These are phyloP conservation scores for Pseudocohnilembus persalinus DNA, from an alignment of 169 alveolate species.

Conservation along the genomic window DNA sequence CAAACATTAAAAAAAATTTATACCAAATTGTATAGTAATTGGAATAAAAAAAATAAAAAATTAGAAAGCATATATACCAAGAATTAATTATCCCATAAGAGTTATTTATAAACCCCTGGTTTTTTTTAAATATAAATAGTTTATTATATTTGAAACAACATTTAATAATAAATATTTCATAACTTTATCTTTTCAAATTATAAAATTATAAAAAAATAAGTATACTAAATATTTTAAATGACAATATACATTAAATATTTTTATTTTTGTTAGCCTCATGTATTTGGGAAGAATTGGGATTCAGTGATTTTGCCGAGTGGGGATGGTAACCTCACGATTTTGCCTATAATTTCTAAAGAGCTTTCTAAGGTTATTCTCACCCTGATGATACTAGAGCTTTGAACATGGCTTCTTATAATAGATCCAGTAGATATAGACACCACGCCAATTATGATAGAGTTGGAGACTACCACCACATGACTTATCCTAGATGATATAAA, in stretches of 20 bases:
- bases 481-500: constrained; percentile 23
- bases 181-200: too few species aligned
- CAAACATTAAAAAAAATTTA: too few species aligned
- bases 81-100: too few species aligned
- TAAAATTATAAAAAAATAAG: neutral
- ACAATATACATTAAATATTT: neutral
- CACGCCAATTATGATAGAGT: constrained; percentile 8
- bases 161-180: too few species aligned
- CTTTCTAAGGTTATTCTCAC: constrained; percentile 40
- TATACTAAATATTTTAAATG: neutral
- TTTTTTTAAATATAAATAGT: too few species aligned
- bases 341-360: constrained; percentile 29
- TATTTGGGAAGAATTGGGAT: constrained; percentile 41
- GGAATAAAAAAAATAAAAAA: too few species aligned
- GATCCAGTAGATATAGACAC: constrained; percentile 12
- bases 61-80: too few species aligned
- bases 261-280: constrained; percentile 33
- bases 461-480: constrained; percentile 26
- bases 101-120: too few species aligned
- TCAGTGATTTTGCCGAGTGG: constrained; percentile 38
- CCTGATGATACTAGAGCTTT: constrained; percentile 50
- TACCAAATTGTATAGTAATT: too few species aligned
- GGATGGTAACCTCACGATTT: constrained; percentile 50
- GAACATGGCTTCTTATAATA: constrained; percentile 37
- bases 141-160: too few species aligned